phyloP scores from a whole-genome alignment of 495 filamentous ascomycete species.

The Hypoxylon lienhwacheense region DNA sequence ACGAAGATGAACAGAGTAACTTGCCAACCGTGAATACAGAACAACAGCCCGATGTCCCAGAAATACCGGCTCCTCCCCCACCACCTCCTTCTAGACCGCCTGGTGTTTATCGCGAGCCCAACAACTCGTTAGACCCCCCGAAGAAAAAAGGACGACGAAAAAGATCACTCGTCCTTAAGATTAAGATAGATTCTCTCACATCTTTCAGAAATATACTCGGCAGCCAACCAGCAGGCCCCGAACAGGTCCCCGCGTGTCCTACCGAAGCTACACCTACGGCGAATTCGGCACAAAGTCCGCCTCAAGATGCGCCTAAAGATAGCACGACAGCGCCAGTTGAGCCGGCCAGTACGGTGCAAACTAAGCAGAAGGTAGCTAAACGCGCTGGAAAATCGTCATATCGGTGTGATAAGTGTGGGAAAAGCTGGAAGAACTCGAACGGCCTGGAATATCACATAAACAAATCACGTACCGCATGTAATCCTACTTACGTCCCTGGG shows the following conservation, averaged over 20 bases:
- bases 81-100: slow-evolving; percentile 14
- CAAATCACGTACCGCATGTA: slow-evolving; percentile 52
- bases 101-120: slow-evolving; percentile 34
- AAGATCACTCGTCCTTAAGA: slow-evolving; percentile 42
- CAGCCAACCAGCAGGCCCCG: not conserved
- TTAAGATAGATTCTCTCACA: slow-evolving; percentile 40
- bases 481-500: slow-evolving; percentile 49
- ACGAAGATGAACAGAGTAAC: not conserved
- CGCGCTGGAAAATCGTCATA: slow-evolving; percentile 13
- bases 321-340: not conserved
- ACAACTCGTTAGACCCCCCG: slow-evolving; percentile 32
- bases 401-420: slow-evolving; percentile 51
- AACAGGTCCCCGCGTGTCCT: not conserved
- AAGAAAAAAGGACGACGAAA: slow-evolving; percentile 37
- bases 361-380: slow-evolving; percentile 2
- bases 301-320: not conserved
- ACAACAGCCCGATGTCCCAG: not conserved
- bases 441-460: slow-evolving; percentile 57
- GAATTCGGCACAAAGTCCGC: not conserved
- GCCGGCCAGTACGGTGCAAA: slow-evolving; percentile 20
- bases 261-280: not conserved
- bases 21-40: not conserved
- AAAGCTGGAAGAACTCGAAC: slow-evolving; percentile 54
- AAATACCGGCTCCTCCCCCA: not conserved
- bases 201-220: slow-evolving; percentile 1